A percentile compares a stretch with the other conserved stretches of the same genome.
phyloP scores from a whole-genome alignment of 352 stramenopile genomes.

The Globisporangium iwayamae region DNA sequence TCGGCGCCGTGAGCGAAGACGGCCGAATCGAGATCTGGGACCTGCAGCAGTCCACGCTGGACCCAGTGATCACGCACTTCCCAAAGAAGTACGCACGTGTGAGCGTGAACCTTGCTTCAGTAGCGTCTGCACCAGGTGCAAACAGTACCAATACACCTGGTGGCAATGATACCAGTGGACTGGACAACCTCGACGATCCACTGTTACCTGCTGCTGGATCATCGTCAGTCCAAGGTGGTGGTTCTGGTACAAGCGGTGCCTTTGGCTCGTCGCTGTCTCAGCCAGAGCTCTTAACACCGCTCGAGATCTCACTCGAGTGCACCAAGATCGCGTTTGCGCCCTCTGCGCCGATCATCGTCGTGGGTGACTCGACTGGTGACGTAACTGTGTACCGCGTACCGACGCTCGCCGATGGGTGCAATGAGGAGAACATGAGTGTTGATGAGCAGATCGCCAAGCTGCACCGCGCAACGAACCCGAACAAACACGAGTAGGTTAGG shows the following conservation, averaged over 20 bases:
- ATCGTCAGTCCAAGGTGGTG: background rate
- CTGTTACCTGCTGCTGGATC: background rate
- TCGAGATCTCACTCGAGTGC: conserved; percentile 55
- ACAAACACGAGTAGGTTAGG: conserved; percentile 41
- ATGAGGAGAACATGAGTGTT: conserved; percentile 15
- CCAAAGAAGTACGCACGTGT: conserved; percentile 48
- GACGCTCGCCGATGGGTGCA: conserved; percentile 24
- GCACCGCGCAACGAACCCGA: conserved; percentile 44
- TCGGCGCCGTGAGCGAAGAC: conserved; percentile 84
- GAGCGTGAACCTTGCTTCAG: background rate
- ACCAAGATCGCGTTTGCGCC: conserved; percentile 70
- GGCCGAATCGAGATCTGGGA: conserved; percentile 92
- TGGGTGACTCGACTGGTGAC: conserved; percentile 71
- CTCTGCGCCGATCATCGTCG: conserved; percentile 65
- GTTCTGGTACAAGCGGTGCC: background rate
- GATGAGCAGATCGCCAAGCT: conserved; percentile 62
- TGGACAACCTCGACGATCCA: conserved; percentile 10
- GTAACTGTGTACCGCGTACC: conserved; percentile 75
- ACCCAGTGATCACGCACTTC: conserved; percentile 79
- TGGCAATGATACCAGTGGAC: conserved; percentile 7
- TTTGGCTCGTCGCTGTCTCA: conserved; percentile 13
- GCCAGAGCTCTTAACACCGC: conserved; percentile 16
- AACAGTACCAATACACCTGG: background rate
- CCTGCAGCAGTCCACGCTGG: conserved; percentile 74
- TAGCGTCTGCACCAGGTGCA: conserved; percentile 7